Base-by-base conservation (phyloP, 805 yeast species). In the Saturnispora bothae region DNA sequence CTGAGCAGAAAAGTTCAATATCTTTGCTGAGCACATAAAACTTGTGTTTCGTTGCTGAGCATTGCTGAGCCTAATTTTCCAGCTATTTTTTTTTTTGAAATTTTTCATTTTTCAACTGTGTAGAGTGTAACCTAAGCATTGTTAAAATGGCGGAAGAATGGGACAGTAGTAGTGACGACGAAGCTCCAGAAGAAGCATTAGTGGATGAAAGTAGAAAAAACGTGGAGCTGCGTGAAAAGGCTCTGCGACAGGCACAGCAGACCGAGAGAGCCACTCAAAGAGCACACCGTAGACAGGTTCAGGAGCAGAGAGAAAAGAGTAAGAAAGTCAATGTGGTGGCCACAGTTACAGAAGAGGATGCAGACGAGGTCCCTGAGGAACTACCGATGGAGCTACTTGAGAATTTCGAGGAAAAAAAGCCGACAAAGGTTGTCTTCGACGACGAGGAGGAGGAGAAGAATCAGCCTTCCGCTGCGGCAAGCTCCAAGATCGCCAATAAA, bases 151-250 rank as follows among this genome's bases (percentile, higher is more conserved):
- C n/a, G n/a, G 30, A 27, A n/a, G 31, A 15, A 28, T 17, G 31
- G 16, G 40, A 31, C 7, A 30, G 35, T 28, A 22, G 25, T 14
- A 31, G 35, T 37, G 40, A 37, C n/a, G 68, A 61, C 40, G 74
- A 67, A 16, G 73, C 76, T 1, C 76, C 77, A 37, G 74, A 69
- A 40, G 76, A 70, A 45, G 73, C 66, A 36, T 35, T 51, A 5
- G 31, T 54, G 10, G 23, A 38, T 13, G 35, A 35, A 8, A 17
- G 49, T 3, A 52, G 45, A 9, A 47, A 44, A 28, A 34, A 36
- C 23, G 20, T 34, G 8, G 45, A 38, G 35, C 50, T 27, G 54
- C 58, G 43, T 42, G 46, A 35, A 39, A 53, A 43, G 32, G 48
- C 33, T 44, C 48, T 44, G 25, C 56, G 48, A 17, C 31, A 37